Conservation (phyloP, 2,329 filamentous ascomycete species). For the Fusarium devonianum region DNA sequence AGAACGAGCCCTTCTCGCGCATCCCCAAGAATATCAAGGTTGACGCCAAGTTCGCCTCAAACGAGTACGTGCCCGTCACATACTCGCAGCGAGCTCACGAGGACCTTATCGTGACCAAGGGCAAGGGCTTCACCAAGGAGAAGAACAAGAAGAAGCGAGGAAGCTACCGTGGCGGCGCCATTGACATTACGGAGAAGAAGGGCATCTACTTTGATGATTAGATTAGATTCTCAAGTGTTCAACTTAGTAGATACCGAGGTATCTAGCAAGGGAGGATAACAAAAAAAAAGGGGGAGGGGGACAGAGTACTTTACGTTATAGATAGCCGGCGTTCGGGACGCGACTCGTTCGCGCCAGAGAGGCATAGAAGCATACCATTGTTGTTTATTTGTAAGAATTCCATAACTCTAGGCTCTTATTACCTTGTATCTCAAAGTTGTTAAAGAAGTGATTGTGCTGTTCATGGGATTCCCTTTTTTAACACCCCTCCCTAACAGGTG, state of each 20-base stretch:
- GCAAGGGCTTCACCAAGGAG: slow-evolving; percentile 98
- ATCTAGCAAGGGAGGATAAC: too few species aligned
- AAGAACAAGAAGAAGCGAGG: slow-evolving; percentile 99
- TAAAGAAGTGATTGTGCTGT: too few species aligned
- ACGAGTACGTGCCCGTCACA: slow-evolving; percentile 82
- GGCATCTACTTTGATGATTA: slow-evolving; percentile 95
- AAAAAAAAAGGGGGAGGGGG: slow-evolving; percentile 2
- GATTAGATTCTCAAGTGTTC: slow-evolving; percentile 25
- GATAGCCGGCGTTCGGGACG: slow-evolving; percentile 41
- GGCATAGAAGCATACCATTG: slow-evolving; percentile 22
- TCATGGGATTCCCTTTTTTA: too few species aligned
- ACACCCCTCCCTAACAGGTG: too few species aligned
- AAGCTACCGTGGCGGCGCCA: slow-evolving; percentile 85
- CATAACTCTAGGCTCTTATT: too few species aligned
- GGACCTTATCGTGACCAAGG: slow-evolving; percentile 88
- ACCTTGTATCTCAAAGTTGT: too few species aligned
- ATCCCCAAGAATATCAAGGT: slow-evolving; percentile 74
- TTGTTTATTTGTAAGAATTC: slow-evolving; percentile 5
- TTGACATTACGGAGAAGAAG: slow-evolving; percentile 83
- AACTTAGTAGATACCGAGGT: background rate
- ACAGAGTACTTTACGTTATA: slow-evolving; percentile 24
- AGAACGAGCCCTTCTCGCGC: slow-evolving; percentile 77
- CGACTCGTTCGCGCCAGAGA: slow-evolving; percentile 24
- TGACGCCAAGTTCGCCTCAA: slow-evolving; percentile 75
- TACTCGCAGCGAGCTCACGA: slow-evolving; percentile 90